phyloP scores from a whole-genome alignment of 2,329 filamentous ascomycete genomes.

The Teratosphaeria zuluensis region DNA sequence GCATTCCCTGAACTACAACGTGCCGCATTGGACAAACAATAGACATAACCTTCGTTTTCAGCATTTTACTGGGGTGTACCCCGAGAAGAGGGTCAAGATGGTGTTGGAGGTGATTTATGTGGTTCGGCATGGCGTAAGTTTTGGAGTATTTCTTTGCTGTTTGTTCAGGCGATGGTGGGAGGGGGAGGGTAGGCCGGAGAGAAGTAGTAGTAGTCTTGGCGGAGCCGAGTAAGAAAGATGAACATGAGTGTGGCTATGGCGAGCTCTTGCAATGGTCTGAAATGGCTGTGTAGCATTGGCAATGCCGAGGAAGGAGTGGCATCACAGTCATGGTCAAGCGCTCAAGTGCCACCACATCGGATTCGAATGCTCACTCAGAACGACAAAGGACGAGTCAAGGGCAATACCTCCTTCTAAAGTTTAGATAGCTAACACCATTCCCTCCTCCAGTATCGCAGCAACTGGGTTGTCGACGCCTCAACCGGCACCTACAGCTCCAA shows the following conservation, averaged over 20 bases:
- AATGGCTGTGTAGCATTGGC: too few species aligned
- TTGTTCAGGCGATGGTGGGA: background rate
- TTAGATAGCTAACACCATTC: background rate
- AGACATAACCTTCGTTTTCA: background rate
- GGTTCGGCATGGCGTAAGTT: slow-evolving; percentile 42
- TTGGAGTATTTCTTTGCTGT: background rate
- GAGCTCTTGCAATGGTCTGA: too few species aligned
- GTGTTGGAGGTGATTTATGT: slow-evolving; percentile 40
- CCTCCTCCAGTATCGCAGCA: slow-evolving; percentile 72
- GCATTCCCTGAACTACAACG: background rate
- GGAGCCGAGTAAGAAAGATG: background rate
- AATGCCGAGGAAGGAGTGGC: too few species aligned
- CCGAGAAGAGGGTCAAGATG: background rate
- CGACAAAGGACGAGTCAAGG: too few species aligned
- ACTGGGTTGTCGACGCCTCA: slow-evolving; percentile 73
- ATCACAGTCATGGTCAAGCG: too few species aligned
- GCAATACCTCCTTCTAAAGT: too few species aligned
- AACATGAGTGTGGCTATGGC: background rate
- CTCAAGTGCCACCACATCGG: too few species aligned
- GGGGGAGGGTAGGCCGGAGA: background rate
- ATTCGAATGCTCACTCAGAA: too few species aligned
- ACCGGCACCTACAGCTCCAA: slow-evolving; percentile 68
- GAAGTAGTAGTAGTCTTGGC: background rate
- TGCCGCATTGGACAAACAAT: background rate
- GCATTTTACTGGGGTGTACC: background rate